Percentiles rank a stretch among this genome's conserved stretches.
Evolutionary conservation across 2,329 filamentous ascomycete species (phyloP).

Genomic region (Fonsecaea nubica): DNA sequence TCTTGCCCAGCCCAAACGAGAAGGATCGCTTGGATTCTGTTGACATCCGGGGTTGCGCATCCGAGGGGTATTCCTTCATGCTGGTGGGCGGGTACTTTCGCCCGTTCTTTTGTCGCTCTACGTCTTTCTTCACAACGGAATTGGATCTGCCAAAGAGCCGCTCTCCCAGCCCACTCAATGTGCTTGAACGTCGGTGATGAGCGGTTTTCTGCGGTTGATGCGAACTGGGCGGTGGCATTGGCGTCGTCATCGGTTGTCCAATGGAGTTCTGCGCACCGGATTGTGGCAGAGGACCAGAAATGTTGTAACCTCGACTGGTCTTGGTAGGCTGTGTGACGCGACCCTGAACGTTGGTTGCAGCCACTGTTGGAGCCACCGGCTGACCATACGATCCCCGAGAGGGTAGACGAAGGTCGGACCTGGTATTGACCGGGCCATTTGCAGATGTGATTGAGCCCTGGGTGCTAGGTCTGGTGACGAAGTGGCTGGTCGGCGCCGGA

Average conservation of each 20-base stretch:
- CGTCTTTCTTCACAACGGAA: constrained; percentile 55
- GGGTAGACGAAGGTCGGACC: constrained; percentile 64
- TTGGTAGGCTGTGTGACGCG: constrained; percentile 80
- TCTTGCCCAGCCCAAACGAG: constrained; percentile 72
- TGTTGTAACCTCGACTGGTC: constrained; percentile 70
- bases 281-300: constrained; percentile 70
- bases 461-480: constrained; percentile 72
- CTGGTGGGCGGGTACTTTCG: constrained; percentile 88
- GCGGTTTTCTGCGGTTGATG: constrained; percentile 49
- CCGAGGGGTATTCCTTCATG: constrained; percentile 74
- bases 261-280: constrained; percentile 60
- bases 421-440: constrained; percentile 48
- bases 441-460: constrained; percentile 78
- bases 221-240: constrained; percentile 61
- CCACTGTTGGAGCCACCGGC: constrained; percentile 83
- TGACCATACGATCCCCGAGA: constrained; percentile 85
- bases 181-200: constrained; percentile 72
- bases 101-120: constrained; percentile 54
- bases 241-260: constrained; percentile 64
- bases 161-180: constrained; percentile 80
- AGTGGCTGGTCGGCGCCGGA: constrained; percentile 40
- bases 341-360: constrained; percentile 86
- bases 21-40: constrained; percentile 78
- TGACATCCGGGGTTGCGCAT: constrained; percentile 64
- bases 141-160: constrained; percentile 84